Conservation (phyloP, 192 early-diverging fungal species). For the Rhizoclosmatium globosum region DNA sequence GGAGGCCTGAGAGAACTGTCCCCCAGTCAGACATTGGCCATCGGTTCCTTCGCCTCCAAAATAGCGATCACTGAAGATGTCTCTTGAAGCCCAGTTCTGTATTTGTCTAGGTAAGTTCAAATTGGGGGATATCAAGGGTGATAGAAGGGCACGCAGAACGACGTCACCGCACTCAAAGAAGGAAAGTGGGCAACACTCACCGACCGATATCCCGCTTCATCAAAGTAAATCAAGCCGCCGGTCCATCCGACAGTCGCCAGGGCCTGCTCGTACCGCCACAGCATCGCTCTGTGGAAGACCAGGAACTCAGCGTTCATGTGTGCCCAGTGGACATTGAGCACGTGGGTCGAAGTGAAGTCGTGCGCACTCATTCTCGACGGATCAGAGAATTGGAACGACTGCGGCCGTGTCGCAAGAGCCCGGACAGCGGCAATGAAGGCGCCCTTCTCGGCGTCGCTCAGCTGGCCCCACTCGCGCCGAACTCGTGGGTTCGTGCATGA, state of each 20-base stretch:
- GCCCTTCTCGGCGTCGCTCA: slow-evolving; percentile 2
- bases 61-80: slow-evolving; percentile 11
- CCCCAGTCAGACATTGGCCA: slow-evolving; percentile 1
- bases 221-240: slow-evolving; percentile 15
- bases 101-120: neutral
- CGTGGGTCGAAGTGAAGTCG: slow-evolving; percentile 25
- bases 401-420: slow-evolving; percentile 14
- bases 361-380: neutral
- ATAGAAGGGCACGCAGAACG: neutral
- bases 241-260: slow-evolving; percentile 14
- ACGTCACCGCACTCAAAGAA: neutral
- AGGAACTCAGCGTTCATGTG: slow-evolving; percentile 22
- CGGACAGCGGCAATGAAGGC: slow-evolving; percentile 17
- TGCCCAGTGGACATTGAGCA: slow-evolving; percentile 12
- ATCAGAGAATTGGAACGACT: neutral
- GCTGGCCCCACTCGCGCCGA: slow-evolving; percentile 28
- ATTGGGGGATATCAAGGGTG: too few species aligned
- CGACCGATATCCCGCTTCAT: slow-evolving; percentile 1
- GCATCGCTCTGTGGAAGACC: slow-evolving; percentile 29
- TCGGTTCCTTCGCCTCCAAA: neutral
- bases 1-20: neutral
- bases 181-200: neutral
- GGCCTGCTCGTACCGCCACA: slow-evolving; percentile 15
- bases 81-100: neutral
- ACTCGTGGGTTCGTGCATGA: slow-evolving; percentile 21